These are phyloP conservation scores for Nicotiana rustica DNA, from an alignment of 305 asterid genomes.

Conservation along the genomic window DNA sequence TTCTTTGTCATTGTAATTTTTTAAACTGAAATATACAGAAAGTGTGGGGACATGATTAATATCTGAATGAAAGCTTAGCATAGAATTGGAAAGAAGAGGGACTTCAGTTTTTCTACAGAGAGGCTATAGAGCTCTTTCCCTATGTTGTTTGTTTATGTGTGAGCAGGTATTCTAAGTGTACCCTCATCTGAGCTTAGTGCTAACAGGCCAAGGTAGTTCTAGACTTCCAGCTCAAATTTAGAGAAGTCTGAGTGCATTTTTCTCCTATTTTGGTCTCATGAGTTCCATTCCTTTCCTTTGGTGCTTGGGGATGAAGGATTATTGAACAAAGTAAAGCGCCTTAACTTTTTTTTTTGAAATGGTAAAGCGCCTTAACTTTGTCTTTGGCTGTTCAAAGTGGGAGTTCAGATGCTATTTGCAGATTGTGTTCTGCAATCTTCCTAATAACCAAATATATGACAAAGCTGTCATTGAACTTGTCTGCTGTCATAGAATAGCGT, in stretches of 20 bases:
- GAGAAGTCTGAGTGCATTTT: neutral
- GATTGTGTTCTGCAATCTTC: neutral
- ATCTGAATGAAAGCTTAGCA: neutral
- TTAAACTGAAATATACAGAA: neutral
- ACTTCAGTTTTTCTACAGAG: neutral
- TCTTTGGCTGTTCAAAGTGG: neutral
- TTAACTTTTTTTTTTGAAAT: no score
- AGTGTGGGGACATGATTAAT: neutral
- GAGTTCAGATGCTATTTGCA: slow-evolving; percentile 11
- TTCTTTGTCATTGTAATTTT: neutral
- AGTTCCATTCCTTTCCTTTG: neutral
- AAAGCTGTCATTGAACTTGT: neutral
- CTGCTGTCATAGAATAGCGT: neutral
- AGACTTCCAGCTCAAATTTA: neutral
- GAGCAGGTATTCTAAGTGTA: neutral
- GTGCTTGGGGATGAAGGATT: neutral
- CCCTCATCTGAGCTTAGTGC: neutral
- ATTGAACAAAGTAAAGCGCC: neutral
- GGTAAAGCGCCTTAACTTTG: neutral
- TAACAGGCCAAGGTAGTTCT: neutral
- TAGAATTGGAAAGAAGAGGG: slow-evolving; percentile 1
- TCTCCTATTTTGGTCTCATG: slow-evolving; percentile 17
- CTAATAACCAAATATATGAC: neutral
- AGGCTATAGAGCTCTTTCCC: neutral
- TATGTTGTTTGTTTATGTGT: neutral